These are phyloP conservation scores for Jasminum sambac DNA, from an alignment of 257 asterid species.

Conservation along the genomic window DNA sequence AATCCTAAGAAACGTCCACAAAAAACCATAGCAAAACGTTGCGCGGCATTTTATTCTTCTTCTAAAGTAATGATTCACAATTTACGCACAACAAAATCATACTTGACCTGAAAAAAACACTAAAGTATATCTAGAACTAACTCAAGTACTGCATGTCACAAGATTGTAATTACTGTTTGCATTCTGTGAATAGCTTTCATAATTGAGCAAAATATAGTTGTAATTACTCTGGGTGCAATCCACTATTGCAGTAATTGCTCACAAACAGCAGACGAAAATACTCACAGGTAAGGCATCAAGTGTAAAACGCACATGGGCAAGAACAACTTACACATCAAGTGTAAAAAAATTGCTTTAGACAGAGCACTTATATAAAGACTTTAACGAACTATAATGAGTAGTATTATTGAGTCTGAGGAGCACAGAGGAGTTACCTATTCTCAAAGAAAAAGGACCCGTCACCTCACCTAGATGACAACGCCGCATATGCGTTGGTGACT, in stretches of 20 bases:
- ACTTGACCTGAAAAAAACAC: too few relatives aligned
- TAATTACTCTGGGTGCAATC: conserved; percentile 4
- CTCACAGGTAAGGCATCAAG: conserved; percentile 96
- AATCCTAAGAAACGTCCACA: too few relatives aligned
- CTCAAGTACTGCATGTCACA: not conserved
- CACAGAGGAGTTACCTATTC: conserved; percentile 48
- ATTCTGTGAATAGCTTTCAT: not conserved
- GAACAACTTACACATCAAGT: conserved; percentile 81
- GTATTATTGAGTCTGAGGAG: conserved; percentile 12
- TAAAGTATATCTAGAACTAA: not conserved
- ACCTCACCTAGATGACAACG: conserved; percentile 72
- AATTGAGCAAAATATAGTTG: conserved; percentile 2
- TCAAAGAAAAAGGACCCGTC: conserved; percentile 69
- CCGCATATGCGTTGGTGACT: conserved; percentile 64
- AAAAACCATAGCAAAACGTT: too few relatives aligned
- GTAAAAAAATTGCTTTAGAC: conserved; percentile 35
- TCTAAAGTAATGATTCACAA: too few relatives aligned
- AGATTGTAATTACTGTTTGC: not conserved
- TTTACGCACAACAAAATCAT: too few relatives aligned
- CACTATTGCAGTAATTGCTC: not conserved
- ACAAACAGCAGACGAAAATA: conserved; percentile 23
- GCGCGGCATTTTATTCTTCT: too few relatives aligned
- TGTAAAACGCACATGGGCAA: conserved; percentile 73
- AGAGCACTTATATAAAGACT: conserved; percentile 15
- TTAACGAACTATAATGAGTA: not conserved